phyloP scores from a whole-genome alignment of 257 asterid genomes.

The Fraxinus americana region DNA sequence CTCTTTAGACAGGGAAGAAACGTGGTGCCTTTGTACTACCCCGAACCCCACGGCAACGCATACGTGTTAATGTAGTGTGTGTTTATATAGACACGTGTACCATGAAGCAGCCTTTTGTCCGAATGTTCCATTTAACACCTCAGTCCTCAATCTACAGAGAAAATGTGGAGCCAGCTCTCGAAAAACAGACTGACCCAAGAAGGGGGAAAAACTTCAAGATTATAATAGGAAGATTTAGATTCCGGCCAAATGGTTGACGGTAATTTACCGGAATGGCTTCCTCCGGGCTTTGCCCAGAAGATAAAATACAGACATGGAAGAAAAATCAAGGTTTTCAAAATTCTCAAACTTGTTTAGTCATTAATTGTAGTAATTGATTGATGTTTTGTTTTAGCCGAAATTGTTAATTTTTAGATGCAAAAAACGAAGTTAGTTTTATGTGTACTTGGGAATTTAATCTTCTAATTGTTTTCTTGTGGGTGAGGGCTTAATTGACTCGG shows the following conservation, averaged over 20 bases:
- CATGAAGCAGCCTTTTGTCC: background rate
- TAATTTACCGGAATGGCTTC: slow-evolving; percentile 14
- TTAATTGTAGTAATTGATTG: background rate
- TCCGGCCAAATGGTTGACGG: slow-evolving; percentile 3
- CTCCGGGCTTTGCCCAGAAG: slow-evolving; percentile 6
- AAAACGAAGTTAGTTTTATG: background rate
- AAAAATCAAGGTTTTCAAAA: background rate
- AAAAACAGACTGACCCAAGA: background rate
- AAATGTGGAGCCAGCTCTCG: background rate
- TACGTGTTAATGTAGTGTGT: background rate
- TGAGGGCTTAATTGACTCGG: background rate
- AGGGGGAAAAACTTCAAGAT: background rate
- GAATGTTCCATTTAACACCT: background rate
- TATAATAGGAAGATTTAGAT: background rate
- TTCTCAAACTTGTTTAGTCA: background rate
- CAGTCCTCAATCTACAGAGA: background rate
- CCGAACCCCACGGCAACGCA: no score
- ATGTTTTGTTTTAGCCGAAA: background rate
- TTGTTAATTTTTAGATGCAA: background rate
- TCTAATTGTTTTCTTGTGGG: background rate
- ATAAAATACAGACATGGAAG: background rate
- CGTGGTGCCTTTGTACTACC: background rate
- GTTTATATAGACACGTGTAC: background rate
- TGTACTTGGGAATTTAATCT: background rate
- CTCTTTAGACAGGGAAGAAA: no score